Base-by-base conservation (phyloP, 2,329 filamentous ascomycete species). In the Fusarium brevicatenulatum region DNA sequence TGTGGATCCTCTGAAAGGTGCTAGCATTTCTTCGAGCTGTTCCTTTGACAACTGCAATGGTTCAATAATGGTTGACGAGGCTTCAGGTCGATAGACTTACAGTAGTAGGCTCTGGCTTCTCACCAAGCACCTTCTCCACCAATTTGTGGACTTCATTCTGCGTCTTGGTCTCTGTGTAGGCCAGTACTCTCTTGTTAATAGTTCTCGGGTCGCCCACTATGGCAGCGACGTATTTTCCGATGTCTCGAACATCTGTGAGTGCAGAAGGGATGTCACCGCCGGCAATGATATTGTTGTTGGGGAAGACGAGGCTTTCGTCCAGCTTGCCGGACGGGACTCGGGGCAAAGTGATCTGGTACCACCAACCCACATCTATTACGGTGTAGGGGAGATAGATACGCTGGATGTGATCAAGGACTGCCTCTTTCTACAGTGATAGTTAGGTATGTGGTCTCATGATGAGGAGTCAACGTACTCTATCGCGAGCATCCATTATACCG, bases 341-440 rank as follows among this genome's bases (percentile, higher is more conserved):
- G 9, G 65, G 65, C 6, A 61, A 46, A 7, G 54, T 37, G 21
- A 67, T 28, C 9, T 67, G 63, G n/a, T 61, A 61, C 65, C 65
- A 67, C 63, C 63, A 67, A 1, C 64, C 66, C 9, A 68, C 40
- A 13, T 63, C 39, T 9, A 68, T 63, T 4, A 67, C 46, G 4
- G 88, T 90, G 78, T 86, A 90, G 0, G 87, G 86, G 0, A 90
- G 81, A 43, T 81, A 77, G 1, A 86, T 73, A 43, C 81, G 78
- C 72, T 85, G 84, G 58, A 89, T 81, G 58, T 86, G 83, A 63
- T 87, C 82, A 63, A 86, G 82, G 4, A 89, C 80, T 9, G 83
- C 79, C 68, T 90, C 86, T 80, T 90, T 90, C 75, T 79, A 19
- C 1, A 12, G 16, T 9, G 0, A 2, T 5, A 32, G 11, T 59